phyloP scores from a whole-genome alignment of 2,329 filamentous ascomycete genomes.

The Zarea fungicola region DNA sequence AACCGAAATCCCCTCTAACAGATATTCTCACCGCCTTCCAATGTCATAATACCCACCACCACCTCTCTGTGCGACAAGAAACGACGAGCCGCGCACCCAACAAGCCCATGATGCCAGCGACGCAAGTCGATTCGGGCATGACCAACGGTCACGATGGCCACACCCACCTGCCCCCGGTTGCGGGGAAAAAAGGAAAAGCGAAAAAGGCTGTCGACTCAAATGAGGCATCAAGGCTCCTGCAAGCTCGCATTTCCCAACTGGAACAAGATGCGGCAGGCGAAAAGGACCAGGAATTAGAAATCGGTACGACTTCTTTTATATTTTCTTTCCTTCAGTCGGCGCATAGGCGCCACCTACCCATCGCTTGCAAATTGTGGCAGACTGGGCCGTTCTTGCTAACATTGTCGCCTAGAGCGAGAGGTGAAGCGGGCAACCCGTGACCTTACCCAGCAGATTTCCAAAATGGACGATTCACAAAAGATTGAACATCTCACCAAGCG shows the following conservation, averaged over 20 bases:
- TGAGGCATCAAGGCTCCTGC: constrained; percentile 86
- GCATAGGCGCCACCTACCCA: neutral
- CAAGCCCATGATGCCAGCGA: constrained; percentile 32
- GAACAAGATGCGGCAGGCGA: constrained; percentile 90
- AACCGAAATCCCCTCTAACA: neutral
- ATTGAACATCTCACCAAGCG: constrained; percentile 87
- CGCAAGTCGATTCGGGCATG: constrained; percentile 36
- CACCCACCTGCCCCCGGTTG: constrained; percentile 33
- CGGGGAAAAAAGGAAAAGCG: constrained; percentile 72
- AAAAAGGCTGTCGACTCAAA: constrained; percentile 81
- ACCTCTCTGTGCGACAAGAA: constrained; percentile 15
- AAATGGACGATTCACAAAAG: constrained; percentile 87
- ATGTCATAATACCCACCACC: constrained; percentile 3
- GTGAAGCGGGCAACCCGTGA: constrained; percentile 92
- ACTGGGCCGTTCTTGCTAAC: constrained; percentile 15
- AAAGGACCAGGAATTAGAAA: constrained; percentile 93
- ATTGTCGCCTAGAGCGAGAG: constrained; percentile 67
- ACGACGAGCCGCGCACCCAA: constrained; percentile 17
- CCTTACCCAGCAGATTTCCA: constrained; percentile 78
- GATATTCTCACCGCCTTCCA: neutral
- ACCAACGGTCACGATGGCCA: constrained; percentile 38
- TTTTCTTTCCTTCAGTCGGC: too few species aligned
- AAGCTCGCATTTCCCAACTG: constrained; percentile 90
- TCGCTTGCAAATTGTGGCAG: too few species aligned
- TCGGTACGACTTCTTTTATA: constrained; percentile 61